A percentile compares a stretch with the other conserved stretches of the same genome.
These are phyloP conservation scores for Solanum sejunctum DNA, from an alignment of 257 asterid species.

Conservation along the genomic window DNA sequence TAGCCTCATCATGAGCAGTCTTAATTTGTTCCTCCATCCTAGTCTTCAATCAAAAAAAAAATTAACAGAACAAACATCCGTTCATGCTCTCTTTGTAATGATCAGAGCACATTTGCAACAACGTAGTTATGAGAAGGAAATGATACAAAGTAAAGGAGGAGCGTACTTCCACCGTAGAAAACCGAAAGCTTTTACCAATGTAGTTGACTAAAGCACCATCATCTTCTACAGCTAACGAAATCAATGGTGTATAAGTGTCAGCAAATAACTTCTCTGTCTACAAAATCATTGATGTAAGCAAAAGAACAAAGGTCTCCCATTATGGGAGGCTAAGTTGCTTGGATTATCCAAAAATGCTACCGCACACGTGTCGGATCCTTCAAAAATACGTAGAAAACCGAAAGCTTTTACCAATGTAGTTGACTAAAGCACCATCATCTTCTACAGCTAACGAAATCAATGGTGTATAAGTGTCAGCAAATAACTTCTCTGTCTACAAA, in stretches of 20 bases:
- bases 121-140: not conserved
- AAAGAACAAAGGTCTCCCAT: not conserved
- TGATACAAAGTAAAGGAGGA: not conserved
- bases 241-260: not conserved
- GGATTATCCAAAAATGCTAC: no score
- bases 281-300: not conserved
- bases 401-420: constrained; percentile 78
- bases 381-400: constrained; percentile 67
- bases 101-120: not conserved
- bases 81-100: not conserved
- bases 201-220: constrained; percentile 63
- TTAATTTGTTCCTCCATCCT: constrained; percentile 56
- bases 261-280: not conserved
- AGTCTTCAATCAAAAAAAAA: constrained; percentile 20
- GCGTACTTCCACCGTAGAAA: constrained; percentile 59
- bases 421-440: constrained; percentile 68
- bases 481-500: not conserved
- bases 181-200: constrained; percentile 84
- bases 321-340: not conserved
- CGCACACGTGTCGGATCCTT: no score
- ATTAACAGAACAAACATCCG: not conserved
- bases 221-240: constrained; percentile 68
- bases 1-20: constrained; percentile 79
- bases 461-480: not conserved
- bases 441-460: constrained; percentile 51